These are phyloP conservation scores for Aspergillus bertholletiae DNA, from an alignment of 495 filamentous ascomycete species.

Conservation along the genomic window DNA sequence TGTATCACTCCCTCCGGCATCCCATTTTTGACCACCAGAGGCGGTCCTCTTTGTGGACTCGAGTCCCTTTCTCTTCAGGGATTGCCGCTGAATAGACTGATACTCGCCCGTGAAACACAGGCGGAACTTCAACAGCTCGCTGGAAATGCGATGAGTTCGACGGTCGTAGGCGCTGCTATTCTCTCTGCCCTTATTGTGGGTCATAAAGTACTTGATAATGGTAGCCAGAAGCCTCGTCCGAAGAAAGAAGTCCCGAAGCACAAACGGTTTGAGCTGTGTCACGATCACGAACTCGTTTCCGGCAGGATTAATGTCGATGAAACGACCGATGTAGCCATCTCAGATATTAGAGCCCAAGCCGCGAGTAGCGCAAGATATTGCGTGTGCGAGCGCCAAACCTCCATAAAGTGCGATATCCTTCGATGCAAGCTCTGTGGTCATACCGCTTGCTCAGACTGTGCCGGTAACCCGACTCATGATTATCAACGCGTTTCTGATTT, in stretches of 20 bases:
- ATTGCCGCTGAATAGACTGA: constrained; percentile 58
- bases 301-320: constrained; percentile 8
- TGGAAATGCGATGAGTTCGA: constrained; percentile 81
- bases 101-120: constrained; percentile 61
- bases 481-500: constrained; percentile 29
- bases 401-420: constrained; percentile 34
- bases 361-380: constrained; percentile 46
- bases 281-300: constrained; percentile 3
- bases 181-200: constrained; percentile 49
- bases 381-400: constrained; percentile 52
- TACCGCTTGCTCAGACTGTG: constrained; percentile 53
- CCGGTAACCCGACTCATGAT: constrained; percentile 52
- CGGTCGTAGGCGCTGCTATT: constrained; percentile 65
- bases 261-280: constrained; percentile 4
- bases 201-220: constrained; percentile 29
- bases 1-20: constrained; percentile 72
- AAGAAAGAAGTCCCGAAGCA: constrained; percentile 1
- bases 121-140: constrained; percentile 67
- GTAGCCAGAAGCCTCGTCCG: constrained; percentile 1
- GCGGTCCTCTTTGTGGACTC: constrained; percentile 59
- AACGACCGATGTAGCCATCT: not conserved
- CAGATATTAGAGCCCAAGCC: constrained; percentile 21
- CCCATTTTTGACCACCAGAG: constrained; percentile 59
- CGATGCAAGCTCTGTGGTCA: constrained; percentile 52
- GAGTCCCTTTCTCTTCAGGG: constrained; percentile 72